Evolutionary conservation across 805 yeast species (phyloP), one percentile per base, ranked within the genome.

Genomic region (Lipomyces chichibuensis): DNA sequence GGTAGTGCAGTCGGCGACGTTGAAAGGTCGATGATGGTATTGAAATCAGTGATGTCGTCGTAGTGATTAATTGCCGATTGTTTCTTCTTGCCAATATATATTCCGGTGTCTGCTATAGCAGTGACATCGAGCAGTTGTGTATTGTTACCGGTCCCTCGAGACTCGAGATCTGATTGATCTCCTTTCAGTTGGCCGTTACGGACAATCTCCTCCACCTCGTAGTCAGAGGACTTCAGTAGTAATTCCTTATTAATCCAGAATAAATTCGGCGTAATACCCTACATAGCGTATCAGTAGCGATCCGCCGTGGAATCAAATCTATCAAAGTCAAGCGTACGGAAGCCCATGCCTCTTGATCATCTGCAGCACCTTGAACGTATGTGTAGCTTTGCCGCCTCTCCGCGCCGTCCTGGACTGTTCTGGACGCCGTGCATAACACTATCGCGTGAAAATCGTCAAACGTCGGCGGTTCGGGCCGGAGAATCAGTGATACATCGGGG

Each of bases 321-420:
- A 3, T 8, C n/a, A 57, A 35, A n/a, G 8, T 25, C 37, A 27
- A 5, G 46, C 69, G 11, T 29, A 65, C 68, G 14, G 65, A 55
- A 0, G 88, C 84, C 98, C 97, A 92, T 11, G 88, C 79, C 73
- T 92, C 98, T 75, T 92, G 97, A 73, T 93, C 97, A 76, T 92
- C 98, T 0, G 95, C 97, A 0, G 97, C 95, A 0, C 98, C 98
- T 77, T 92, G 97, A 0, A 92, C 90, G 74, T 92, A 92, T 0
- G 82, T 77, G 70, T 78, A 88, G 0, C 87, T 88, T 8, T 76
- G 66, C 59, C 82, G 72, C 59, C 78, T 78, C 60, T 79, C 82
- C 6, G 79, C 77, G 7, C 90, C 91, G 75, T 87, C 91, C 70
- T 85, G 88, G 23, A 83, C 84, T 74, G 80, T 81, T 64, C 81